These are phyloP conservation scores for Berberis vulgaris DNA, from an alignment of 164 flowering plant genomes.

Conservation along the genomic window DNA sequence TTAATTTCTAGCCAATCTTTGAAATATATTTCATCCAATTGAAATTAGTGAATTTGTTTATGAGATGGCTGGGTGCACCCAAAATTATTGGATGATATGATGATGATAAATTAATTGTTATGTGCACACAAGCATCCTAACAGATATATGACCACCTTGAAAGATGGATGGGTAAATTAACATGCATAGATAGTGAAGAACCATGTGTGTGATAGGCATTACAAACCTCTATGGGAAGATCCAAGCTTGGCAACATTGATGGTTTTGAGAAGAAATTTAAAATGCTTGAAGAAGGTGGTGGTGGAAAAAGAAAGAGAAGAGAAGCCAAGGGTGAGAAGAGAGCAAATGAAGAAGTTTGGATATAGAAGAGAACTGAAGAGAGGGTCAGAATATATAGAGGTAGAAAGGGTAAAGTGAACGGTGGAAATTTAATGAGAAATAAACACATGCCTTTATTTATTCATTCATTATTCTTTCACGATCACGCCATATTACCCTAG, in stretches of 20 bases:
- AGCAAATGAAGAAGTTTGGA: constrained; percentile 3
- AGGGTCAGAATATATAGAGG: constrained; percentile 31
- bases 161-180: background rate
- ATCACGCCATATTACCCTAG: too few relatives aligned
- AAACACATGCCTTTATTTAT: constrained; percentile 12
- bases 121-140: background rate
- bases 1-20: too few relatives aligned
- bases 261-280: background rate
- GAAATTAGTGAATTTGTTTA: too few relatives aligned
- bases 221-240: constrained; percentile 37
- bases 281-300: background rate
- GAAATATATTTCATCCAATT: too few relatives aligned
- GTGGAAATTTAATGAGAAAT: constrained; percentile 28
- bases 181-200: background rate
- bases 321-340: constrained; percentile 1
- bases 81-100: too few relatives aligned
- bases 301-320: background rate
- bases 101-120: background rate
- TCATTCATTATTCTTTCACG: background rate
- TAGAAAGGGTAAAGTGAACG: constrained; percentile 25
- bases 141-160: background rate
- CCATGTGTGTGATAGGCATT: background rate
- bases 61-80: too few relatives aligned
- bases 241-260: constrained; percentile 41
- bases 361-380: constrained; percentile 5